Conservation (phyloP, 176 grass and related monocot genomes). For the Saccharum spontaneum region DNA sequence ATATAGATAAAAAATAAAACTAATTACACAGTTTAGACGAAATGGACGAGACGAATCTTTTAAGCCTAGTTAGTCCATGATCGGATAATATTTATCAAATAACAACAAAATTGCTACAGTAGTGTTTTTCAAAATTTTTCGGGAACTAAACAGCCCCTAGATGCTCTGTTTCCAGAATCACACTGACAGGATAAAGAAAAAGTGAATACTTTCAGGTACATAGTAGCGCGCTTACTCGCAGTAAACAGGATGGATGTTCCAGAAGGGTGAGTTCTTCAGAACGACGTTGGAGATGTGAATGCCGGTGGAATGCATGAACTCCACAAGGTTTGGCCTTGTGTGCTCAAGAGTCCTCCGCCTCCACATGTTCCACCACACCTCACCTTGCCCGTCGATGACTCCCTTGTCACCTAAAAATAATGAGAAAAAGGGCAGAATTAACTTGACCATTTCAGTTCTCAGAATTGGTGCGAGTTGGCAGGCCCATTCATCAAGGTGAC, state of each 20-base stretch:
- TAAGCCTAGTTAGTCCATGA: no score
- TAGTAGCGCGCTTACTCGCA: slow-evolving; percentile 43
- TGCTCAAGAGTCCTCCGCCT: slow-evolving; percentile 59
- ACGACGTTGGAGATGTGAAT: slow-evolving; percentile 82
- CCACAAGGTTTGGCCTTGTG: slow-evolving; percentile 70
- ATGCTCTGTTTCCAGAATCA: not conserved
- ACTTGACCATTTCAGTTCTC: not conserved
- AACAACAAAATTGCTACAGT: no score
- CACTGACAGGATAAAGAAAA: not conserved
- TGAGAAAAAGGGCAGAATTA: not conserved
- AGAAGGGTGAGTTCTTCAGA: slow-evolving; percentile 86
- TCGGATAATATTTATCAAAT: no score
- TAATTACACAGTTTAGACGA: no score
- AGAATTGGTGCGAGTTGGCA: no score
- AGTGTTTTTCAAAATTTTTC: no score
- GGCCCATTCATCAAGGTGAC: not conserved
- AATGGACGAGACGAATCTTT: no score
- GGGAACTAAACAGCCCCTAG: no score
- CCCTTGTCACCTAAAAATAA: slow-evolving; percentile 57
- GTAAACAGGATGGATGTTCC: slow-evolving; percentile 94
- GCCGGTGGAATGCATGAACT: slow-evolving; percentile 83
- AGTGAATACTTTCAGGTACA: not conserved
- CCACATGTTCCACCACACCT: slow-evolving; percentile 97
- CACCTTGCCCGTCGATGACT: slow-evolving; percentile 83
- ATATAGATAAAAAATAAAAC: no score